Base-by-base conservation (phyloP, 805 yeast genomes). In the Ogataea neopini region DNA sequence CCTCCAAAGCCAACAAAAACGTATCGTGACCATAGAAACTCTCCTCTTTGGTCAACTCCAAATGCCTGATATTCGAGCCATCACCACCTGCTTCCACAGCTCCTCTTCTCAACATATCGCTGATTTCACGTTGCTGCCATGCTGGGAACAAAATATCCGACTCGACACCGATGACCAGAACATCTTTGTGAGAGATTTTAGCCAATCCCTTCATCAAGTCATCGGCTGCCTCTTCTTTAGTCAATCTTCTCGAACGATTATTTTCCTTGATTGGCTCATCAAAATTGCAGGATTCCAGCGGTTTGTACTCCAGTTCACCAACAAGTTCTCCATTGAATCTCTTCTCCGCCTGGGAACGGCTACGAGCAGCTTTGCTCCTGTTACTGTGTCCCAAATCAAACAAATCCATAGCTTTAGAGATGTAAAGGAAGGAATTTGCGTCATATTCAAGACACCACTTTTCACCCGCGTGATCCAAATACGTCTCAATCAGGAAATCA, bases 1-100 rank as follows among this genome's bases (percentile, higher is more conserved):
- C 81, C 53, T 85, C 85, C 50, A 86, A 71, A 52, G 88, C 90
- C 48, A 91, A 70, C 52, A 91, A 70, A 64, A 91, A 91, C 0
- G 97, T 90, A 64, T 91, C 97, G 59, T 91, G 97, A 6, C 97
- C 97, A 65, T 80, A 91, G 60, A 84, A 76, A 63, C 95, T 85
- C 28, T 86, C 74, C 42, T 87, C 86, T 48, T 81, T 81, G 35
- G 90, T 82, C 49, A 91, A 73, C 63, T 91, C 97, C 46, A 81
- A 74, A 62, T 89, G 88, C 48, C 71, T 69, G 40, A 85, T 74
- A 36, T 72, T 72, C 10, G 51, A 35, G 38, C 65, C 67, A 32
- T 61, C 67, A 38, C 77, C 75, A 11, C 68, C 69, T 40, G 64
- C 64, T 14, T 58, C 59, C 4, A 43, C 43, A 13, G 62, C 53